Conservation (phyloP, 2,329 filamentous ascomycete genomes). For the Seiridium unicorne region DNA sequence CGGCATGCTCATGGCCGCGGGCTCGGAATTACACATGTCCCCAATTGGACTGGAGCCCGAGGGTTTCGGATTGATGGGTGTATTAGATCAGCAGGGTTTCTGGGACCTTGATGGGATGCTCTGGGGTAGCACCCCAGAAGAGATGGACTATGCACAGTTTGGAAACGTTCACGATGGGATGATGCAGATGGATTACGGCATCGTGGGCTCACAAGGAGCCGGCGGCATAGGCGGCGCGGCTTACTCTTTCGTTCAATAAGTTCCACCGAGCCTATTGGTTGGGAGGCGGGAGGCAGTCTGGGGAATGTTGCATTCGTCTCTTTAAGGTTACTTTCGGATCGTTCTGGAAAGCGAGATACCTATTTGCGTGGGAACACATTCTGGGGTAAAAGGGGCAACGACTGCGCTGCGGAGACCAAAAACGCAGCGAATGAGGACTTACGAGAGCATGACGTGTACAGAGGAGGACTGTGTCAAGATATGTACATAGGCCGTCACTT, state of each 20-base stretch:
- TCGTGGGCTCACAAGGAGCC: conserved; percentile 23
- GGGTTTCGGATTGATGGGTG: conserved; percentile 49
- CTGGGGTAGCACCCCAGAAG: conserved; percentile 42
- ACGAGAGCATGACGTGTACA: conserved; percentile 5
- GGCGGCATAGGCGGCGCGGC: conserved; percentile 34
- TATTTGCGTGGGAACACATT: background rate
- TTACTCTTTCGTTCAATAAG: conserved; percentile 42
- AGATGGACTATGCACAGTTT: conserved; percentile 33
- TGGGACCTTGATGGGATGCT: conserved; percentile 58
- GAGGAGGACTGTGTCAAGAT: background rate
- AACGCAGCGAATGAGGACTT: conserved; percentile 4
- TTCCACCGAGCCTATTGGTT: background rate
- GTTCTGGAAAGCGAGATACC: conserved; percentile 5
- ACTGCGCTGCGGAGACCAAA: background rate
- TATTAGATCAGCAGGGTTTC: conserved; percentile 52
- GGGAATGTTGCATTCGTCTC: background rate
- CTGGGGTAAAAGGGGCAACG: background rate
- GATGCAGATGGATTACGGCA: conserved; percentile 24
- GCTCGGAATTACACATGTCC: conserved; percentile 46
- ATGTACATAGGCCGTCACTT: conserved; percentile 8
- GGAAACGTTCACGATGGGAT: conserved; percentile 26
- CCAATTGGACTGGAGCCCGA: conserved; percentile 51
- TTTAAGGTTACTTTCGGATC: conserved; percentile 4
- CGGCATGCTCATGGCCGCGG: conserved; percentile 31
- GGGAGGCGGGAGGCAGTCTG: background rate